These are phyloP conservation scores for Syzygium grande DNA, from an alignment of 345 rosid genomes.

Conservation along the genomic window DNA sequence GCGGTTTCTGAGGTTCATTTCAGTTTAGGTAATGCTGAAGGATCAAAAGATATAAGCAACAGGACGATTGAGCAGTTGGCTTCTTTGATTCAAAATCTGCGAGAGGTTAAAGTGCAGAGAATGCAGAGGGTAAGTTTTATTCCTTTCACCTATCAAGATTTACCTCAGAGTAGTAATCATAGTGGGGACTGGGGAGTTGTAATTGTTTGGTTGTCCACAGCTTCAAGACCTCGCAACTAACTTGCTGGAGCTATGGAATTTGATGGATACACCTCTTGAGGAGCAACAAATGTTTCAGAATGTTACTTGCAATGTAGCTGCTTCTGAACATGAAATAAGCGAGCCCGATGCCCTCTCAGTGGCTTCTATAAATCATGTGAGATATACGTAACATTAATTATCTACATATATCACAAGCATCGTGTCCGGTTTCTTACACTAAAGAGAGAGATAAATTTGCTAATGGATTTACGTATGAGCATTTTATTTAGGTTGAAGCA, in stretches of 20 bases:
- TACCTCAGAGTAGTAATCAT: background rate
- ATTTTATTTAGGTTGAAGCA: conserved; percentile 57
- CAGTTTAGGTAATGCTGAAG: conserved; percentile 40
- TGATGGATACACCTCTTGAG: conserved; percentile 96
- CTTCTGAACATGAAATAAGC: conserved; percentile 84
- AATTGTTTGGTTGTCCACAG: conserved; percentile 20
- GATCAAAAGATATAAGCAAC: conserved; percentile 44
- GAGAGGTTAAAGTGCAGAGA: conserved; percentile 76
- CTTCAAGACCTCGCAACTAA: conserved; percentile 95
- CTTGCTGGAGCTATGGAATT: conserved; percentile 91
- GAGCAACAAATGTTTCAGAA: conserved; percentile 86
- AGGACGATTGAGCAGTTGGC: conserved; percentile 42
- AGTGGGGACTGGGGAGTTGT: background rate
- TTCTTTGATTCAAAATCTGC: conserved; percentile 34
- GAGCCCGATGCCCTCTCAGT: conserved; percentile 75
- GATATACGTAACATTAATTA: conserved; percentile 4
- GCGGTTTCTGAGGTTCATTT: conserved; percentile 50
- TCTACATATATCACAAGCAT: background rate
- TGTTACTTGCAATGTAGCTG: conserved; percentile 91
- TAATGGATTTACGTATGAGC: background rate
- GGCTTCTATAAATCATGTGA: conserved; percentile 72
- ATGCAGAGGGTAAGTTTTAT: conserved; percentile 58
- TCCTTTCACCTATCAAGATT: background rate
- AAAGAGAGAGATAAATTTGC: background rate
- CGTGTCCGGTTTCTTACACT: background rate